Base-by-base conservation (phyloP, 257 asterid species). In the Haberlea rhodopensis region DNA sequence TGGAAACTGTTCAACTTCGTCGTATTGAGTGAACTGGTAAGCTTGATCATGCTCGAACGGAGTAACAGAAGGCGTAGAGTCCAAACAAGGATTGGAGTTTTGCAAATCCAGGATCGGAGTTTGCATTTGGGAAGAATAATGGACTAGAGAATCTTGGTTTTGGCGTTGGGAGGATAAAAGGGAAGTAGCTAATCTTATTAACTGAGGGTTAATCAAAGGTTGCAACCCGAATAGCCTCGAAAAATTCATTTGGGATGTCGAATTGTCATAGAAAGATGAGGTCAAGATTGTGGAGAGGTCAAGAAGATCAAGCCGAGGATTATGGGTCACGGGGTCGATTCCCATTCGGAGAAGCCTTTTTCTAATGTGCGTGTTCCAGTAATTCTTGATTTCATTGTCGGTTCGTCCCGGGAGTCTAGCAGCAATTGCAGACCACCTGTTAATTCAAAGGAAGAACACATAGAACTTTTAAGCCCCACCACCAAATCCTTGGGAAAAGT, bases 391-490 rank as follows among this genome's bases (percentile, higher is more conserved):
- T 32, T 90, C 97, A 1, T 90, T 90, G 59, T 90, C 97, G 0
- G 97, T 87, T 60, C 95, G 79, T 13, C 97, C 97, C 0, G 97
- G 95, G 24, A 90, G 85, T 0, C 85, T 75, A n/a, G 81, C 87
- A 4, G 97, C 97, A 21, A 90, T 90, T 1, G 86, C 85, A 1
- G 97, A 90, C 97, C 97, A 90, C 71, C 97, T 90, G 29, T 21
- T 18, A 18, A 5, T 0, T 23, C 2, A 15, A 26, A 60, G 22
- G 49, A 57, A 27, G 23, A 18, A 5, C 8, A 2, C 13, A n/a
- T 58, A 67, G 7, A 15, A 37, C 52, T 25, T 72, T 53, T 26
- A 3, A 2, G 5, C 18, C 25, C 18, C 18, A 45, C 16, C 40
- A 13, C 8, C 46, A 3, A 68, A 22, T 28, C 16, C 6, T 8